Percentiles rank a stretch among this genome's conserved stretches.
Conservation (phyloP, 2,329 filamentous ascomycete species). For the Gliomastix tumulicola region DNA sequence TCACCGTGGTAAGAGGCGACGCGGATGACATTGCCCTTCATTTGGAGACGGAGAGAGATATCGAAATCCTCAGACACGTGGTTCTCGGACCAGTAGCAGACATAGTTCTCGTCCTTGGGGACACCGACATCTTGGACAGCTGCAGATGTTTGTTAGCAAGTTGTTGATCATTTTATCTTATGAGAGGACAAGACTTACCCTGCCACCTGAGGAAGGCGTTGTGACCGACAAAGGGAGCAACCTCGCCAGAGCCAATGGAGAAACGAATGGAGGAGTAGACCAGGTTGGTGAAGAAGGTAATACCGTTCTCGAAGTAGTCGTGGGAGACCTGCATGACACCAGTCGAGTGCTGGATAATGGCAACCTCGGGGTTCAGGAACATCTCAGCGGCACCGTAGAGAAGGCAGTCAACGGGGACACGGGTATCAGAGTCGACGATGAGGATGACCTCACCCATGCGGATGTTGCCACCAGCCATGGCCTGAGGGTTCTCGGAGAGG, state of each 20-base stretch:
- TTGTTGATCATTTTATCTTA: background rate
- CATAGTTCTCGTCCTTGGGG: slow-evolving; percentile 48
- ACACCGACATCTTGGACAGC: slow-evolving; percentile 26
- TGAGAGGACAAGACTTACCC: slow-evolving; percentile 4
- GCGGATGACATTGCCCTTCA: slow-evolving; percentile 59
- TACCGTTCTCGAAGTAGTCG: slow-evolving; percentile 65
- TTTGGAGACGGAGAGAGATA: slow-evolving; percentile 65
- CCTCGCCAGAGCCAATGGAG: slow-evolving; percentile 63
- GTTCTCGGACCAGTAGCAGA: slow-evolving; percentile 68
- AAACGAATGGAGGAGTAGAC: slow-evolving; percentile 69
- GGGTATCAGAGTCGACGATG: slow-evolving; percentile 62
- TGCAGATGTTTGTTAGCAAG: background rate
- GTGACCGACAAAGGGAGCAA: slow-evolving; percentile 71
- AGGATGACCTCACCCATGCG: slow-evolving; percentile 58
- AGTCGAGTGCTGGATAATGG: slow-evolving; percentile 65
- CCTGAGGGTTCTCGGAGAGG: slow-evolving; percentile 33
- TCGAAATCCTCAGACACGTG: slow-evolving; percentile 77
- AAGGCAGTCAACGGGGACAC: slow-evolving; percentile 61
- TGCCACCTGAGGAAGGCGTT: slow-evolving; percentile 68
- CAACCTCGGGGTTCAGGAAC: slow-evolving; percentile 62
- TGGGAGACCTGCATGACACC: slow-evolving; percentile 71
- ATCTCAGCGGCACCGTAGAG: slow-evolving; percentile 66
- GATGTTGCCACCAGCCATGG: slow-evolving; percentile 55
- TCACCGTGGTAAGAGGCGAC: slow-evolving; percentile 62
- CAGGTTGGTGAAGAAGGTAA: slow-evolving; percentile 74